These are phyloP conservation scores for Cyberlindnera petersonii DNA, from an alignment of 805 yeast genomes.

Conservation along the genomic window DNA sequence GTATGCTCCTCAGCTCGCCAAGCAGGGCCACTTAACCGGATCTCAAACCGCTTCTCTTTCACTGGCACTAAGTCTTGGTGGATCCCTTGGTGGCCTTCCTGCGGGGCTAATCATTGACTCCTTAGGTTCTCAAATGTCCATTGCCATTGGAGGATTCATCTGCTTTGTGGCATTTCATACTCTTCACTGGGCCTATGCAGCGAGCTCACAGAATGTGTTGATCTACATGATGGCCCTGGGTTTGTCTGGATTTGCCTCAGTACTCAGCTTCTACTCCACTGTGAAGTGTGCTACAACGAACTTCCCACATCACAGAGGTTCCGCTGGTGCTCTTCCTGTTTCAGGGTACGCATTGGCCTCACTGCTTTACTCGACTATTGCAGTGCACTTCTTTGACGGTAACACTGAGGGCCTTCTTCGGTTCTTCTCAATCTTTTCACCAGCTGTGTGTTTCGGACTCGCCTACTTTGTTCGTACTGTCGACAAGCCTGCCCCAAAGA, in stretches of 20 bases:
- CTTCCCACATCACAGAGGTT: conserved; percentile 62
- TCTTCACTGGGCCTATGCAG: conserved; percentile 44
- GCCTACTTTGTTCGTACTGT: conserved; percentile 28
- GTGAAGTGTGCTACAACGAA: conserved; percentile 47
- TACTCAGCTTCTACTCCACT: conserved; percentile 55
- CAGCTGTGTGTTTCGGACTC: conserved; percentile 32
- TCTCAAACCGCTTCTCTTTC: conserved; percentile 63
- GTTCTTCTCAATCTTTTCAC: conserved; percentile 52
- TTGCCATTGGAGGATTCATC: conserved; percentile 50
- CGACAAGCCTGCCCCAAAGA: conserved; percentile 15
- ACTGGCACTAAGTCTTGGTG: conserved; percentile 57
- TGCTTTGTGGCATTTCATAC: conserved; percentile 53
- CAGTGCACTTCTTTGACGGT: conserved; percentile 49
- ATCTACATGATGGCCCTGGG: conserved; percentile 47
- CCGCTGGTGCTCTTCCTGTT: conserved; percentile 30
- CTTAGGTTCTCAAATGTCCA: conserved; percentile 51
- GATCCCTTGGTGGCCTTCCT: conserved; percentile 64
- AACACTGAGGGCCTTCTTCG: conserved; percentile 51
- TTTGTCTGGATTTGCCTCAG: conserved; percentile 62
- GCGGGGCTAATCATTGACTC: conserved; percentile 68
- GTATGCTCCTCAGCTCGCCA: conserved; percentile 69
- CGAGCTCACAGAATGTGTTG: conserved; percentile 35
- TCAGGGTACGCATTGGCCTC: conserved; percentile 63
- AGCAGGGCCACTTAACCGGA: conserved; percentile 52
- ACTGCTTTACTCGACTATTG: conserved; percentile 53